Evolutionary conservation across 75 land plant species (phyloP).

Genomic region (Cupressus sempervirens): DNA sequence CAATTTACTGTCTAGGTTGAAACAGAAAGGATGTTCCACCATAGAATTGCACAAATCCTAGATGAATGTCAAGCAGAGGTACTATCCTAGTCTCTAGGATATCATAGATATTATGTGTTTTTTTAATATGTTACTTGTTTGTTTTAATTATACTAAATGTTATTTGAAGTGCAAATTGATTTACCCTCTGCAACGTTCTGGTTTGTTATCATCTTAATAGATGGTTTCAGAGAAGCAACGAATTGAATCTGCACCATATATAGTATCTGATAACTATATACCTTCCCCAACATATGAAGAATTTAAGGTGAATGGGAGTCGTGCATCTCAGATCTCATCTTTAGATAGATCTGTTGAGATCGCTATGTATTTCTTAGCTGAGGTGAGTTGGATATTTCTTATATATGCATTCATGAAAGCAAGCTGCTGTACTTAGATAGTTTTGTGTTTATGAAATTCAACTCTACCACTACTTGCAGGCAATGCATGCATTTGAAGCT

Average conservation of each 20-base stretch:
- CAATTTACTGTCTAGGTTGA: slow-evolving; percentile 47
- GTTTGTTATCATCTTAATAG: slow-evolving; percentile 20
- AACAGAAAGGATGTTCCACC: slow-evolving; percentile 56
- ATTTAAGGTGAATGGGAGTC: slow-evolving; percentile 29
- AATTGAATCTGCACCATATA: slow-evolving; percentile 56
- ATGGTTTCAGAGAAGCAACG: slow-evolving; percentile 63
- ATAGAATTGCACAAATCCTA: slow-evolving; percentile 56
- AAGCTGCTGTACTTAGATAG: background rate
- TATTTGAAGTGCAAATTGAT: background rate
- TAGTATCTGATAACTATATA: slow-evolving; percentile 26
- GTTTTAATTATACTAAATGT: background rate
- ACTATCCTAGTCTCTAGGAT: background rate
- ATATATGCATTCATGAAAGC: background rate
- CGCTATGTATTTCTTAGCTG: slow-evolving; percentile 59
- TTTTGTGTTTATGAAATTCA: background rate
- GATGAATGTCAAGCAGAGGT: slow-evolving; percentile 79
- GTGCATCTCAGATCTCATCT: slow-evolving; percentile 18
- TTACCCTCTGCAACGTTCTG: background rate
- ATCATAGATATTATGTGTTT: background rate
- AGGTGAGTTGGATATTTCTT: slow-evolving; percentile 30
- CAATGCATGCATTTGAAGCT: slow-evolving; percentile 71
- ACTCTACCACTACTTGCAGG: slow-evolving; percentile 37
- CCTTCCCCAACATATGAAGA: slow-evolving; percentile 58
- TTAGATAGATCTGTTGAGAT: slow-evolving; percentile 27
- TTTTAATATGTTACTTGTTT: too few species aligned